Base-by-base conservation (phyloP, 2,329 filamentous ascomycete genomes). In the Chalaropsis thielavioides region DNA sequence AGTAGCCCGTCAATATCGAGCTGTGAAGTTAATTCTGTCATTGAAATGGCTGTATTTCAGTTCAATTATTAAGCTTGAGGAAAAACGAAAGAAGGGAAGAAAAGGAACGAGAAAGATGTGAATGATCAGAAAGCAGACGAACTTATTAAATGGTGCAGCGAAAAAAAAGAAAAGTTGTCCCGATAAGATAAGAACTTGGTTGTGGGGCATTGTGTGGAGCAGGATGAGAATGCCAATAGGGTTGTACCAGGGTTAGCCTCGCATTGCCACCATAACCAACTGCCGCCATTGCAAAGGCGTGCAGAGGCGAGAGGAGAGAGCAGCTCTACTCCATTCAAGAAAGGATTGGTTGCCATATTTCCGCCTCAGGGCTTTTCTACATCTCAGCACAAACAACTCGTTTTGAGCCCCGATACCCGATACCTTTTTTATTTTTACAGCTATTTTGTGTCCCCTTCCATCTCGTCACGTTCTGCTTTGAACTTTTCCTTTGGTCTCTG, bases 1-100 rank as follows among this genome's bases (percentile, higher is more conserved):
- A 69, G 70, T 27, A 75, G 71, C 64, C 71, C 70, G 67, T 73
- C 71, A 62, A 75, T 68, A 31, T 72, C 70, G 68, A 35, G 35
- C 51, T 63, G 46, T 3, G 62, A 24, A 40, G 56, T 61, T 38
- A 60, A 61, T 24, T 61, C 44, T 38, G 51, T 44, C 60, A 66
- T 66, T 35, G 40, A 40, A 35, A 19, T 41, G 8, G 54, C 15
- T 8, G 3, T 35, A 5, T 27, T 44, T 10, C 51, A 49, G 4
- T 51, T 7, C 6, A 19, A 35, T 17, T 49, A 8, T 17, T 40
- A 19, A 62, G 8, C 15, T 46, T 49, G 49, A 60, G 40, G 41
- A 15, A 43, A 31, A 4, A 40, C n/a, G 10, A 22, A 43, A 19
- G 17, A 24, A 41, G 41, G 38, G 4, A 56, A 43, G 59, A 60